Conservation (phyloP, 73 alveolate genomes). For the Blepharisma japonicum region DNA sequence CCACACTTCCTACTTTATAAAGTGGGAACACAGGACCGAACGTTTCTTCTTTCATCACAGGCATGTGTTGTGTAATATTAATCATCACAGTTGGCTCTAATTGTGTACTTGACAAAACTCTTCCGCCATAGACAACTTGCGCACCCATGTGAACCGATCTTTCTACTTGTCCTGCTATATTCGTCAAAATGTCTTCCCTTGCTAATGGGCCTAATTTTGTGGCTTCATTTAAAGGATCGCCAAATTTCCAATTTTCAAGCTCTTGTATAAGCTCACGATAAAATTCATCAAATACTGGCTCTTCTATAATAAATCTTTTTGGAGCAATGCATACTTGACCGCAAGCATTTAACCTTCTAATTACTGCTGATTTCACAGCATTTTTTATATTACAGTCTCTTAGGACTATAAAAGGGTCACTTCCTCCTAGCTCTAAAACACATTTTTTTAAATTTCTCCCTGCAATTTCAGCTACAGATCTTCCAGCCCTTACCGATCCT, state of each 20-base stretch:
- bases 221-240: conserved; percentile 62
- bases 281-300: conserved; percentile 58
- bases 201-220: conserved; percentile 82
- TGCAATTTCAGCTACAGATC: conserved; percentile 62
- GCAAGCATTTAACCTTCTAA: conserved; percentile 56
- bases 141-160: conserved; percentile 58
- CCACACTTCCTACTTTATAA: conserved; percentile 52
- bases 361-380: conserved; percentile 58
- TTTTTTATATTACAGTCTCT: conserved; percentile 59
- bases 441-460: conserved; percentile 65
- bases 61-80: conserved; percentile 37
- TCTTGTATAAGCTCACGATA: conserved; percentile 38
- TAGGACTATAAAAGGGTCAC: conserved; percentile 78
- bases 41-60: conserved; percentile 66
- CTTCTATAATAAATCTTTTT: conserved; percentile 70
- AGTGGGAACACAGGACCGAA: conserved; percentile 87
- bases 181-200: conserved; percentile 46
- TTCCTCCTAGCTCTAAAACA: conserved; percentile 82
- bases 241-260: conserved; percentile 44
- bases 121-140: conserved; percentile 57
- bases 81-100: conserved; percentile 55
- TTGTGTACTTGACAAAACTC: conserved; percentile 36
- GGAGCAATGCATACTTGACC: conserved; percentile 84
- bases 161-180: conserved; percentile 40
- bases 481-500: conserved; percentile 77